Evolutionary conservation across 148 eudicot species (phyloP), one percentile per base, ranked within the genome.

Genomic region (Salicornia ramosissima): DNA sequence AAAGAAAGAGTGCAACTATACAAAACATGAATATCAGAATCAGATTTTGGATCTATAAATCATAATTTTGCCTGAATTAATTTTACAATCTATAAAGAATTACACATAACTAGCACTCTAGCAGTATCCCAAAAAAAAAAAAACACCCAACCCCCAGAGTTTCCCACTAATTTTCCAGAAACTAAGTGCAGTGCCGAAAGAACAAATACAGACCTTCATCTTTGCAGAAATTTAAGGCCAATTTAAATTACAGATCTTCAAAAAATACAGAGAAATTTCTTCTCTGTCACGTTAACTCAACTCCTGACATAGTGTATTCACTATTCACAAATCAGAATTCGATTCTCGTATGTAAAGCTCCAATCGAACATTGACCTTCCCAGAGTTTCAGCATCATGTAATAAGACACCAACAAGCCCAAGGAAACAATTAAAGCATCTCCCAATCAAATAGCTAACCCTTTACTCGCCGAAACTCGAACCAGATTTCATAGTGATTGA

Each of bases 401-500:
- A 52, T 25, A 55, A 49, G 45, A 30, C 25, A 58, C 55, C 15
- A 25, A 33, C 26, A 43, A 66, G 10, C 47, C 19, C 45, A 49
- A 26, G 36, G 36, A 33, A 36, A 22, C 24, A 14, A 16, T 18
- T 53, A 54, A 14, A 53, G 18, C 0, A 5, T 56, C 19, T 21
- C 19, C 65, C 53, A 19, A 14, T 39, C 24, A 43, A 51, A 66
- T 29, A 24, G 49, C 71, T 77, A 86, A 49, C 66, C 84, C 76
- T 80, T 88, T 13, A 64, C 61, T 55, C 96, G 77, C 69, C 90
- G 82, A 75, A 93, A 93, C 79, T 83, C 96, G 19, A 88, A 90
- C 98, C 98, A 93, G 71, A 90, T 88, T 79, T 93, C 98, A 71
- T 88, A 93, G 68, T 93, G 98, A 74, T 90, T 93, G 75, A 90